phyloP scores from a whole-genome alignment of 2,329 filamentous ascomycete genomes.

The Aspergillus bombycis region DNA sequence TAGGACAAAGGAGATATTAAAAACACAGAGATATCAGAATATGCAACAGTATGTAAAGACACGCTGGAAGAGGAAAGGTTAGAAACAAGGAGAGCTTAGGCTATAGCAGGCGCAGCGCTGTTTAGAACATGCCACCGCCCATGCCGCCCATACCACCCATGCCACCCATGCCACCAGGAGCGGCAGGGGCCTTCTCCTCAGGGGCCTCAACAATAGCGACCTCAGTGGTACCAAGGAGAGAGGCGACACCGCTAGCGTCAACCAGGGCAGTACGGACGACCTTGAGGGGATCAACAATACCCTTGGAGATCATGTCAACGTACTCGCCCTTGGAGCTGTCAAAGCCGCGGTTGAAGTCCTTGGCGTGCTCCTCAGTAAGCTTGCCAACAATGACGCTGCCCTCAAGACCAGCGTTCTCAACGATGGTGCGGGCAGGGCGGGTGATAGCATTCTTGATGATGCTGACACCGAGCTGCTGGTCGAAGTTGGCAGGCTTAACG shows the following conservation, averaged over 20 bases:
- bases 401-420: conserved; percentile 96
- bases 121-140: conserved; percentile 68
- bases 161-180: conserved; percentile 61
- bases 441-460: conserved; percentile 99
- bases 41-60: conserved; percentile 40
- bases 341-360: conserved; percentile 97
- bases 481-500: conserved; percentile 92
- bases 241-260: conserved; percentile 94
- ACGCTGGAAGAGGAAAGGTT: conserved; percentile 33
- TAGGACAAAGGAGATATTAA: conserved; percentile 28
- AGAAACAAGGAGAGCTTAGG: conserved; percentile 24
- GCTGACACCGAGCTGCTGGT: conserved; percentile 96
- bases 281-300: conserved; percentile 99
- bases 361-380: conserved; percentile 88
- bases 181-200: conserved; percentile 78
- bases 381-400: conserved; percentile 97
- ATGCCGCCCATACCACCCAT: conserved; percentile 59
- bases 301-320: conserved; percentile 95
- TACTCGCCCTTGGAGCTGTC: conserved; percentile 97
- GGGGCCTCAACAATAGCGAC: conserved; percentile 95
- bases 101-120: conserved; percentile 18
- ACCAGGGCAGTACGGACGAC: conserved; percentile 95
- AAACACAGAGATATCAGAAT: conserved; percentile 29
- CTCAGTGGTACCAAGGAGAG: conserved; percentile 95
- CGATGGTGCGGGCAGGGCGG: conserved; percentile 88